Percentiles rank a stretch among this genome's conserved stretches.
Evolutionary conservation across 2,329 filamentous ascomycete species (phyloP).

Genomic region (Exserohilum turcica): DNA sequence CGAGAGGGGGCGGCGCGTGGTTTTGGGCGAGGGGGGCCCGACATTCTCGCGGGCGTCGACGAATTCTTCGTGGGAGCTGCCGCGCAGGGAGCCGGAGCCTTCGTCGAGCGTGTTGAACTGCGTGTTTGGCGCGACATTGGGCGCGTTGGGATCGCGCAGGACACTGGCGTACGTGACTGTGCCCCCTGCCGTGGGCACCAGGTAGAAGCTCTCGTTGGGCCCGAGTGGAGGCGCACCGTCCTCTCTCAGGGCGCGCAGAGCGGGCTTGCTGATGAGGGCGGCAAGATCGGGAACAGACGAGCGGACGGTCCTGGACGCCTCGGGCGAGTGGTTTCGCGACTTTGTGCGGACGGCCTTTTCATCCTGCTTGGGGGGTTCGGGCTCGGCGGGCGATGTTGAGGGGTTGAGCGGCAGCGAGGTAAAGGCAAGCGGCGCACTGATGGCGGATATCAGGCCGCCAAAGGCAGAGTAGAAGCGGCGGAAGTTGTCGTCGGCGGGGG

Average conservation of each 20-base stretch:
- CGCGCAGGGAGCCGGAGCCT: conserved; percentile 44
- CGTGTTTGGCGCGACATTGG: conserved; percentile 56
- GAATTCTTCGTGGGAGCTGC: conserved; percentile 70
- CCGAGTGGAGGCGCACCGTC: conserved; percentile 59
- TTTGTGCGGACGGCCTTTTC: conserved; percentile 29
- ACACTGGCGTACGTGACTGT: conserved; percentile 94
- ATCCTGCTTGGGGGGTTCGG: conserved; percentile 29
- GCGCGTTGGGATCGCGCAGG: conserved; percentile 52
- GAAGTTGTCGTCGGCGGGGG: conserved; percentile 73
- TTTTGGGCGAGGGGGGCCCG: conserved; percentile 53
- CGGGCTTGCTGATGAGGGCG: conserved; percentile 83
- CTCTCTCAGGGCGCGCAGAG: conserved; percentile 76
- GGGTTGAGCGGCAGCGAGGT: conserved; percentile 77
- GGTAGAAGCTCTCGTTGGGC: conserved; percentile 71
- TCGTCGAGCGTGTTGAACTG: conserved; percentile 44
- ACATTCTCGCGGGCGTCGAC: conserved; percentile 80
- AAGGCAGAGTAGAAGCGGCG: conserved; percentile 91
- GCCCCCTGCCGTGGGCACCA: conserved; percentile 88
- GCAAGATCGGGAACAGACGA: conserved; percentile 74
- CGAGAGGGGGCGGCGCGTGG: conserved; percentile 45
- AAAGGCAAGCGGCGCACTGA: conserved; percentile 90
- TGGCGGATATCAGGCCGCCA: conserved; percentile 82
- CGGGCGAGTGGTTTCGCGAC: conserved; percentile 33
- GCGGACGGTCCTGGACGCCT: conserved; percentile 40
- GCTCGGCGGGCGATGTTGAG: conserved; percentile 32